phyloP scores from a whole-genome alignment of 495 filamentous ascomycete species.

The Penicilliopsis zonata region DNA sequence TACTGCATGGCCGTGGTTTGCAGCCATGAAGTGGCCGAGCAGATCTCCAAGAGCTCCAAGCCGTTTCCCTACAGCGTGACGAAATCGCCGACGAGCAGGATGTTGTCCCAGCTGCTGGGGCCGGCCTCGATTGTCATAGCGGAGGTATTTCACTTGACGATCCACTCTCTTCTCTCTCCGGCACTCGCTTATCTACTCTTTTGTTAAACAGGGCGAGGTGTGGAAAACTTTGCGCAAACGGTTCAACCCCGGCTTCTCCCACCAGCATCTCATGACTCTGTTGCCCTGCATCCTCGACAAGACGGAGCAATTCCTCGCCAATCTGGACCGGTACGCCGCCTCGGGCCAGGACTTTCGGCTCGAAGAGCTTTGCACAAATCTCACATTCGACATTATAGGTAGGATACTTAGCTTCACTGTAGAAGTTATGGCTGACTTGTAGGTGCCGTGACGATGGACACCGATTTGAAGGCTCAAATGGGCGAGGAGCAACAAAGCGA shows the following conservation, averaged over 20 bases:
- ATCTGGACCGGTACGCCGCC: slow-evolving; percentile 13
- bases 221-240: slow-evolving; percentile 26
- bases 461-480: slow-evolving; percentile 3
- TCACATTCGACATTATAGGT: slow-evolving; percentile 20
- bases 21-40: slow-evolving; percentile 12
- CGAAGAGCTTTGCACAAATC: slow-evolving; percentile 6
- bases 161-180: too few relatives aligned
- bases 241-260: slow-evolving; percentile 28
- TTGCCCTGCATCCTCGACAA: slow-evolving; percentile 24
- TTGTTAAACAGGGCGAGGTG: slow-evolving; percentile 9
- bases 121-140: slow-evolving; percentile 18
- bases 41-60: slow-evolving; percentile 21
- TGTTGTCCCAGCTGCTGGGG: slow-evolving; percentile 21
- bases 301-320: slow-evolving; percentile 15
- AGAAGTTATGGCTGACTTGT: not conserved
- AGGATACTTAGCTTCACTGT: not conserved
- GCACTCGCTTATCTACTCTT: not conserved
- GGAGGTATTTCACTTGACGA: slow-evolving; percentile 16
- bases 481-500: slow-evolving; percentile 1
- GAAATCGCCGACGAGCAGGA: slow-evolving; percentile 25
- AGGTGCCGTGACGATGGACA: slow-evolving; percentile 5
- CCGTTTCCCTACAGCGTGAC: slow-evolving; percentile 25
- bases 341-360: slow-evolving; percentile 11
- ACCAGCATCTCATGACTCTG: slow-evolving; percentile 20
- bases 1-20: slow-evolving; percentile 8